These are phyloP conservation scores for Sicyos baderoa DNA, from an alignment of 306 rosid species.

Conservation along the genomic window DNA sequence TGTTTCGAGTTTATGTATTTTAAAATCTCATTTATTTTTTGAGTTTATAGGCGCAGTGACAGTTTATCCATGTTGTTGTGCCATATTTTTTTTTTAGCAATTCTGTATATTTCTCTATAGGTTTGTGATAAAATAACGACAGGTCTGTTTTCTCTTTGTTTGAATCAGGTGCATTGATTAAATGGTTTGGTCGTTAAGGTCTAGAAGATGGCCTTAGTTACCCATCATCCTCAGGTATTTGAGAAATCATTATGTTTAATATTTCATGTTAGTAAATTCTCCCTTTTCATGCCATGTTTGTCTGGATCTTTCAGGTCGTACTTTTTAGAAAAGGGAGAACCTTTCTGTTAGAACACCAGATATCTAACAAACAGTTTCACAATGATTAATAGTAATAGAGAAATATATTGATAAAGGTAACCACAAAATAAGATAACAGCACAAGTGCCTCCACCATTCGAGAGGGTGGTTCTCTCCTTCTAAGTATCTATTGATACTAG, in stretches of 20 bases:
- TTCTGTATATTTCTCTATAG: not conserved
- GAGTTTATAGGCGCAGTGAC: not conserved
- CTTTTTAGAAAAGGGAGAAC: not conserved
- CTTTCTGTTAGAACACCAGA: too few species aligned
- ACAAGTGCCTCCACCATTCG: too few species aligned
- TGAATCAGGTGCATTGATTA: conserved; percentile 34
- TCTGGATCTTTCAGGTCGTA: not conserved
- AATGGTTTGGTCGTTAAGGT: conserved; percentile 41
- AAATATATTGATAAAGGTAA: too few species aligned
- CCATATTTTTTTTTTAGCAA: not conserved
- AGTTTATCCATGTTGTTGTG: not conserved
- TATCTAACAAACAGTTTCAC: too few species aligned
- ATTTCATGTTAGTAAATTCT: not conserved
- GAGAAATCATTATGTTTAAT: not conserved
- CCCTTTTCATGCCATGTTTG: not conserved
- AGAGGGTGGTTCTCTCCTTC: too few species aligned
- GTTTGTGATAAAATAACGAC: not conserved
- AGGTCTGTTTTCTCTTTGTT: conserved; percentile 13
- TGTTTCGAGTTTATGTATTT: not conserved
- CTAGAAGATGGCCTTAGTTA: conserved; percentile 55
- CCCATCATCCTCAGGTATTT: conserved; percentile 77
- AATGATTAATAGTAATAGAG: too few species aligned
- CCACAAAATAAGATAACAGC: too few species aligned
- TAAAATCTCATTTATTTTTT: not conserved
- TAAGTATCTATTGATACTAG: too few species aligned